Evolutionary conservation across 2,329 filamentous ascomycete species (phyloP).

Genomic region (Colletotrichum cordylinicola): DNA sequence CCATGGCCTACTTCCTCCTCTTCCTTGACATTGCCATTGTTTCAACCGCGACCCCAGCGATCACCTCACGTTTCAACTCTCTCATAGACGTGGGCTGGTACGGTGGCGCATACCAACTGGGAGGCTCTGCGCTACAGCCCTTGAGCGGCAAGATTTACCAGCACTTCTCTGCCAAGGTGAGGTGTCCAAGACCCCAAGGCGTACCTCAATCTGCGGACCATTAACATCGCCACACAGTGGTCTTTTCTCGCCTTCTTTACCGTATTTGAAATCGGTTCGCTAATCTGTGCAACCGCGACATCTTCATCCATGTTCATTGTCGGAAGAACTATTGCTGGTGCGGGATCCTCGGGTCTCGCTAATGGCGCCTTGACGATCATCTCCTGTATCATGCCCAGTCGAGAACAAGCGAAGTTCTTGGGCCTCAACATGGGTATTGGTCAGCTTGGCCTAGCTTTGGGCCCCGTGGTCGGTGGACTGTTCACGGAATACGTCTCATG

Average conservation of each 20-base stretch:
- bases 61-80: constrained; percentile 43
- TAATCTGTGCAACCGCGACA: constrained; percentile 56
- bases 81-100: constrained; percentile 53
- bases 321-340: constrained; percentile 59
- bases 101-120: constrained; percentile 36
- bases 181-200: not conserved
- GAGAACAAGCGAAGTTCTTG: constrained; percentile 39
- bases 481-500: constrained; percentile 25
- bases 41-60: constrained; percentile 41
- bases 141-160: constrained; percentile 48
- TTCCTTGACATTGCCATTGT: constrained; percentile 41
- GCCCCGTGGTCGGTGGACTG: constrained; percentile 35
- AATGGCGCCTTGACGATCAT: constrained; percentile 60
- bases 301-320: constrained; percentile 59
- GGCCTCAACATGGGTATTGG: constrained; percentile 28
- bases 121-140: constrained; percentile 47
- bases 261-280: constrained; percentile 61
- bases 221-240: constrained; percentile 29
- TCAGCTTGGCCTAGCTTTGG: constrained; percentile 23
- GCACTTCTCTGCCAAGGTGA: constrained; percentile 42
- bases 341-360: constrained; percentile 56
- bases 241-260: constrained; percentile 46
- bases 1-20: constrained; percentile 38
- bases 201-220: not conserved
- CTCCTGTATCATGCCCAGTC: constrained; percentile 40